These are phyloP conservation scores for Sporothrix brasiliensis DNA, from an alignment of 2,329 filamentous ascomycete genomes.

Conservation along the genomic window DNA sequence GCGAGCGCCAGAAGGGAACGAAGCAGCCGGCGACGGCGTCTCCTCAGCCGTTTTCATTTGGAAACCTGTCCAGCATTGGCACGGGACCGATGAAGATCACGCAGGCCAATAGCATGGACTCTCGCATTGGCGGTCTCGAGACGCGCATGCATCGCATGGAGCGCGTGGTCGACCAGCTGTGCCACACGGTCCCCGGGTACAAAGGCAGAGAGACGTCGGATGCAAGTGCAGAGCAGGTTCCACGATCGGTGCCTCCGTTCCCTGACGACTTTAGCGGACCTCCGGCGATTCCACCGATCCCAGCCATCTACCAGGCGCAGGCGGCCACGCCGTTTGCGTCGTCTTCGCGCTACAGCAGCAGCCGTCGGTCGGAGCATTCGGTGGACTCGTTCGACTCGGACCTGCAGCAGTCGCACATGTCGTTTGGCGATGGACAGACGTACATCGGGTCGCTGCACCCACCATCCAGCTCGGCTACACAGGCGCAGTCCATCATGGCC, in stretches of 20 bases:
- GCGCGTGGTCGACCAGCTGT: constrained; percentile 55
- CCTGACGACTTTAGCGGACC: neutral
- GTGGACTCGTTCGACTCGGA: constrained; percentile 34
- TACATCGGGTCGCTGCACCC: constrained; percentile 51
- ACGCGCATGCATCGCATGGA: constrained; percentile 57
- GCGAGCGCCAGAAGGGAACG: neutral
- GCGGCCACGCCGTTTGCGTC: constrained; percentile 37
- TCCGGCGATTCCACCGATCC: constrained; percentile 37
- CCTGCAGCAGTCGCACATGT: constrained; percentile 45
- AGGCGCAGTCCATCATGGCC: constrained; percentile 36
- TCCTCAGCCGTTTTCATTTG: constrained; percentile 60
- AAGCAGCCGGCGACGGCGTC: constrained; percentile 2
- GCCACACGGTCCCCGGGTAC: constrained; percentile 51
- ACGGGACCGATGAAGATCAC: constrained; percentile 57
- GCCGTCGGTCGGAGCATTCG: constrained; percentile 47
- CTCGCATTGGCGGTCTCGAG: constrained; percentile 57
- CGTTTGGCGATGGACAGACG: constrained; percentile 52
- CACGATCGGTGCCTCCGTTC: constrained; percentile 34
- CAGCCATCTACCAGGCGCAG: constrained; percentile 41
- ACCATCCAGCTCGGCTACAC: constrained; percentile 42
- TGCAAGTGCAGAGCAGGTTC: constrained; percentile 36
- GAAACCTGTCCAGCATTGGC: constrained; percentile 39
- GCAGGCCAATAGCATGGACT: constrained; percentile 57
- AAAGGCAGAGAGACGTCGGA: constrained; percentile 37
- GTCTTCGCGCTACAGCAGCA: constrained; percentile 43